Conservation (phyloP, 1,139 yeast species). For the Diutina sp. region DNA sequence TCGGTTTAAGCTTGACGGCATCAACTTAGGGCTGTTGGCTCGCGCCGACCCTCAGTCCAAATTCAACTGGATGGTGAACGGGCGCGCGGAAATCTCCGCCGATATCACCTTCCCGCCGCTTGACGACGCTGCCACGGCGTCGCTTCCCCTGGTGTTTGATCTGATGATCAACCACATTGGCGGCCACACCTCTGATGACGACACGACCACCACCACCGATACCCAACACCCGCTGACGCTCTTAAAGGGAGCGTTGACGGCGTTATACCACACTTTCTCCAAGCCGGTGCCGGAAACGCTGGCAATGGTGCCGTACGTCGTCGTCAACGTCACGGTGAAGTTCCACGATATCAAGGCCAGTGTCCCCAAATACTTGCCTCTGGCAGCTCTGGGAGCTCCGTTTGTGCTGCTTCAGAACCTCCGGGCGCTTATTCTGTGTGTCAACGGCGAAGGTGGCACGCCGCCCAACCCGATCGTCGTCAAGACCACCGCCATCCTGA, state of each 20-base stretch:
- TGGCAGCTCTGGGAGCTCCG: conserved; percentile 36
- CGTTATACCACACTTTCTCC: conserved; percentile 29
- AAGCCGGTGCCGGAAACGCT: conserved; percentile 6
- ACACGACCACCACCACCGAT: background rate
- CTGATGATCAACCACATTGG: background rate
- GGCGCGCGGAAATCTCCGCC: conserved; percentile 56
- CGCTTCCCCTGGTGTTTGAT: background rate
- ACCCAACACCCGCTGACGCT: conserved; percentile 12
- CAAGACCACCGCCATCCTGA: conserved; percentile 50
- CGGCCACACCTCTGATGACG: background rate
- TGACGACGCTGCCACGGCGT: conserved; percentile 11
- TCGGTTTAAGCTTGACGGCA: conserved; percentile 52
- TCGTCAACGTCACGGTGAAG: conserved; percentile 51
- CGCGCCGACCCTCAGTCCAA: conserved; percentile 25
- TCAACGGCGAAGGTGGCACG: conserved; percentile 27
- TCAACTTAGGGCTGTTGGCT: conserved; percentile 36
- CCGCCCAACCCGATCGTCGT: conserved; percentile 23
- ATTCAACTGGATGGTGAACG: conserved; percentile 61
- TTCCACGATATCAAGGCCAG: conserved; percentile 50
- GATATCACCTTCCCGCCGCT: conserved; percentile 51
- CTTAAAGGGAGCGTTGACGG: conserved; percentile 29
- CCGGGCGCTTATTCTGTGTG: conserved; percentile 45
- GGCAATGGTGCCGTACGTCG: conserved; percentile 34
- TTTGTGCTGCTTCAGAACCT: conserved; percentile 48
- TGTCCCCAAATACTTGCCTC: conserved; percentile 40